phyloP scores from a whole-genome alignment of 345 rosid genomes.

The Punica granatum region DNA sequence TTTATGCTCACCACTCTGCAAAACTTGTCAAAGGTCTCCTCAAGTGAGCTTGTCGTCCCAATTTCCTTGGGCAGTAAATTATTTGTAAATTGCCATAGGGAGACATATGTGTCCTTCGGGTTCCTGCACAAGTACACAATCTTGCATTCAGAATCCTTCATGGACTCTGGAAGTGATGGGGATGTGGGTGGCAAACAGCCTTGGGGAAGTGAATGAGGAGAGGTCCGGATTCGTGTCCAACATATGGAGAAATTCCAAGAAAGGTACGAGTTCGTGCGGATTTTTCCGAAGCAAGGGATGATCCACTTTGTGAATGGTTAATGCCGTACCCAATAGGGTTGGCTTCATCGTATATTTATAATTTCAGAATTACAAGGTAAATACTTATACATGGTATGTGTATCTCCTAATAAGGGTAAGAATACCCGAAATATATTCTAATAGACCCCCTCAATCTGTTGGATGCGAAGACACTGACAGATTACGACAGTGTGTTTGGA shows the following conservation, averaged over 20 bases:
- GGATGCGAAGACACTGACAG: too few relatives aligned
- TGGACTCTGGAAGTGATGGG: background rate
- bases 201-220: background rate
- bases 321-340: too few relatives aligned
- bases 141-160: constrained; percentile 1
- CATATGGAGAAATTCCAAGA: background rate
- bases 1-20: constrained; percentile 11
- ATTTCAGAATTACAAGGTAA: too few relatives aligned
- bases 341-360: too few relatives aligned
- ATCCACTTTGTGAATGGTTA: background rate
- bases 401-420: too few relatives aligned
- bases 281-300: constrained; percentile 3
- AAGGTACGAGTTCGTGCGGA: constrained; percentile 7
- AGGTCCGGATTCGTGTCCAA: background rate
- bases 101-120: constrained; percentile 8
- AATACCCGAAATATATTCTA: too few relatives aligned
- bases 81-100: constrained; percentile 9
- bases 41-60: background rate
- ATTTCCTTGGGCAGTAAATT: background rate
- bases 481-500: too few relatives aligned
- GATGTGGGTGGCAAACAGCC: constrained; percentile 7
- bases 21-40: constrained; percentile 13
- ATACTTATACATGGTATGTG: too few relatives aligned
- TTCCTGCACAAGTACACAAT: constrained; percentile 11
- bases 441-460: too few relatives aligned